These are phyloP conservation scores for Saccharomycopsis synnaedendra DNA, from an alignment of 805 yeast species.

Conservation along the genomic window DNA sequence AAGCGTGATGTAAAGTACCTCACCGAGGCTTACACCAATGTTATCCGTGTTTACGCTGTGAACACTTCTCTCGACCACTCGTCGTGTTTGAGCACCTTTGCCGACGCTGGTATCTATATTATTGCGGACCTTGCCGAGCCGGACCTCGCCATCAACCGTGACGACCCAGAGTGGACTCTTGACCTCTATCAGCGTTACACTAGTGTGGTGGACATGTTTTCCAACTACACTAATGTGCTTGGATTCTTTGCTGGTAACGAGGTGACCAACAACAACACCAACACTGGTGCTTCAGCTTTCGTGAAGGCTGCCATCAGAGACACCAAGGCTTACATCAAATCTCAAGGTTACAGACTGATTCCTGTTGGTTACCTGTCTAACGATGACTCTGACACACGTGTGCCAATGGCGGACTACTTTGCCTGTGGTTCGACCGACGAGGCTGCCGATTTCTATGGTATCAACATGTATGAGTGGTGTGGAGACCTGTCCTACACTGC, in stretches of 20 bases:
- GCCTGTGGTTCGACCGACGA: constrained; percentile 58
- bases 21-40: constrained; percentile 56
- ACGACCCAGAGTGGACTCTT: constrained; percentile 67
- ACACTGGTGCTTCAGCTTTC: constrained; percentile 84
- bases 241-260: constrained; percentile 98
- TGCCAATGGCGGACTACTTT: constrained; percentile 71
- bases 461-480: constrained; percentile 88
- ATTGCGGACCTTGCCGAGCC: constrained; percentile 89
- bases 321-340: constrained; percentile 60
- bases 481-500: constrained; percentile 44
- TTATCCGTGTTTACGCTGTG: constrained; percentile 78
- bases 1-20: constrained; percentile 76
- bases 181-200: constrained; percentile 68
- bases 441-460: constrained; percentile 74
- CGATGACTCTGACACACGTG: constrained; percentile 77
- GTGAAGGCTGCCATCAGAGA: constrained; percentile 96
- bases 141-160: constrained; percentile 61
- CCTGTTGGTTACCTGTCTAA: constrained; percentile 94
- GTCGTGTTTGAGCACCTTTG: constrained; percentile 61
- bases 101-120: constrained; percentile 84
- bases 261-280: constrained; percentile 74
- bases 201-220: constrained; percentile 69
- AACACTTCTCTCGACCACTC: constrained; percentile 64
- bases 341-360: constrained; percentile 55
- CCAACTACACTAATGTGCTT: constrained; percentile 65